phyloP scores from a whole-genome alignment of 805 yeast genomes.

The Nematodospora valgi region DNA sequence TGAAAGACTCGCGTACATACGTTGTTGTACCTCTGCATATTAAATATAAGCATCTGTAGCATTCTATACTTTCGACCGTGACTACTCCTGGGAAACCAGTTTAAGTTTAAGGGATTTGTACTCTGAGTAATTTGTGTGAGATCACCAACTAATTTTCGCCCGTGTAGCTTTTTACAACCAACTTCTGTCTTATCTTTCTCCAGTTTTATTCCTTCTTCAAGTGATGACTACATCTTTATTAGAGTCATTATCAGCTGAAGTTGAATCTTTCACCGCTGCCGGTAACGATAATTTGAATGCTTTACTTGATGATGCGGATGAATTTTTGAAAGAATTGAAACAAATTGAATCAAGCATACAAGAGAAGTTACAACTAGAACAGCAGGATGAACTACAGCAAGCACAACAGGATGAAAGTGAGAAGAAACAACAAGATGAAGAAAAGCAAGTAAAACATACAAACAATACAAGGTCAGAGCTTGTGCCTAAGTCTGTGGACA shows the following conservation, averaged over 20 bases:
- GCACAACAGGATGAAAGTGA: conserved; percentile 12
- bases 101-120: too few relatives aligned
- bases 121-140: too few relatives aligned
- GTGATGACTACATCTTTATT: conserved; percentile 15
- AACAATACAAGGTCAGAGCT: background rate
- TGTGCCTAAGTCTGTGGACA: background rate
- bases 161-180: too few relatives aligned
- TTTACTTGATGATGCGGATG: conserved; percentile 20
- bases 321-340: conserved; percentile 21
- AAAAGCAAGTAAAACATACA: conserved; percentile 1
- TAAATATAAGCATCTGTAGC: too few relatives aligned
- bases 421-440: conserved; percentile 4
- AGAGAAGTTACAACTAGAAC: background rate
- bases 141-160: too few relatives aligned
- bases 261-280: conserved; percentile 17
- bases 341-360: conserved; percentile 21
- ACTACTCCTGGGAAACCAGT: too few relatives aligned
- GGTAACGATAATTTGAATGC: conserved; percentile 20
- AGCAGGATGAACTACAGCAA: background rate
- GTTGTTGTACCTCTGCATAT: too few relatives aligned
- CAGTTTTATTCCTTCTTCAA: too few relatives aligned
- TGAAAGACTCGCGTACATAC: too few relatives aligned
- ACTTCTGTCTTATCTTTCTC: too few relatives aligned
- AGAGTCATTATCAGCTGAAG: conserved; percentile 23
- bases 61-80: too few relatives aligned